Percentiles rank a stretch among this genome's conserved stretches.
Evolutionary conservation across 2,329 filamentous ascomycete genomes (phyloP).

Genomic region (Neonectria neomacrospora): DNA sequence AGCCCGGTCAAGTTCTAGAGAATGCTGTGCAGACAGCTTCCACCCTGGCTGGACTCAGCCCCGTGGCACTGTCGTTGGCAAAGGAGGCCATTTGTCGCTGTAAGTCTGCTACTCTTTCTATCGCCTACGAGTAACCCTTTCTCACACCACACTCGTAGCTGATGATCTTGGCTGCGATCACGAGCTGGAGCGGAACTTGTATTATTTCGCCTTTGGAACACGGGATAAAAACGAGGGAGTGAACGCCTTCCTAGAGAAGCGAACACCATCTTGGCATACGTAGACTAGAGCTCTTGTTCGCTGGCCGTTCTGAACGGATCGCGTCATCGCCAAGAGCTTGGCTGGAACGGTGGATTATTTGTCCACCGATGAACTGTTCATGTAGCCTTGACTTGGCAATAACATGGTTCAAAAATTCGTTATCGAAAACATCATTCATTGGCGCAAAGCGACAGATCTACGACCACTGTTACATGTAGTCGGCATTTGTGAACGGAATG

Average conservation of each 20-base stretch:
- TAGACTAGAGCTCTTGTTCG: neutral
- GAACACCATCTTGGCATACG: neutral
- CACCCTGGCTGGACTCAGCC: constrained; percentile 40
- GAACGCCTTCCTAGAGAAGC: constrained; percentile 46
- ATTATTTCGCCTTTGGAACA: constrained; percentile 51
- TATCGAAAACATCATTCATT: too few relatives aligned
- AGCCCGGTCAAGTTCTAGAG: constrained; percentile 44
- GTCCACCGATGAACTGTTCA: neutral
- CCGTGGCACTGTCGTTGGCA: constrained; percentile 42
- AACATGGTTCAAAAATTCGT: too few relatives aligned
- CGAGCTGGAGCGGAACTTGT: constrained; percentile 50
- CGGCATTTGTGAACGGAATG: too few relatives aligned
- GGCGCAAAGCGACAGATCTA: too few relatives aligned
- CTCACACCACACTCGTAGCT: constrained; percentile 27
- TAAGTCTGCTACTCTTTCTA: constrained; percentile 26
- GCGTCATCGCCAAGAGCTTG: neutral
- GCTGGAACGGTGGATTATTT: neutral
- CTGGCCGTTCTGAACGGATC: neutral
- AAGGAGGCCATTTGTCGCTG: constrained; percentile 46
- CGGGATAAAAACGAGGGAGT: constrained; percentile 47
- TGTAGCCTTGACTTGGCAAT: neutral
- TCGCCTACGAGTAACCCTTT: neutral
- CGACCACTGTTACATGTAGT: too few relatives aligned
- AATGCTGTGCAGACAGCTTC: constrained; percentile 40
- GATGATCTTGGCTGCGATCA: constrained; percentile 44